Evolutionary conservation across 75 land plant genomes (phyloP).

Genomic region (Picea sitchensis): DNA sequence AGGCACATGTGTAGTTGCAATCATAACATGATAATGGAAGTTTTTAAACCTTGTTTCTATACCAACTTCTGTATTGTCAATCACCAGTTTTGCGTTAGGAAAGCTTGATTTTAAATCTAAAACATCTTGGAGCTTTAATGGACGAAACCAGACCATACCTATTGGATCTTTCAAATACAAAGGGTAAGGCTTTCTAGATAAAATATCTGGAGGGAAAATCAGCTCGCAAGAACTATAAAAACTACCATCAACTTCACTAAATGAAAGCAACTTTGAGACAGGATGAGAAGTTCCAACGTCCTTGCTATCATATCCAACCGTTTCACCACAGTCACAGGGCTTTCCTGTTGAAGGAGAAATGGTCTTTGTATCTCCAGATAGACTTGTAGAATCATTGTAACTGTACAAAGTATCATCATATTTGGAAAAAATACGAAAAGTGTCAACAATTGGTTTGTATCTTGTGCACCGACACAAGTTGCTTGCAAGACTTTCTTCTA

Average conservation of each 20-base stretch:
- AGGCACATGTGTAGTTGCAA: neutral
- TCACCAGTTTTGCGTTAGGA: constrained; percentile 74
- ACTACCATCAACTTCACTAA: constrained; percentile 49
- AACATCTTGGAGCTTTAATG: constrained; percentile 50
- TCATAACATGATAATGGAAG: constrained; percentile 59
- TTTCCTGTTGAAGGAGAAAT: too few relatives aligned
- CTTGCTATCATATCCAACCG: neutral
- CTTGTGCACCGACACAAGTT: too few relatives aligned
- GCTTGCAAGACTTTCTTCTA: too few relatives aligned
- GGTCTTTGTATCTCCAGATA: too few relatives aligned
- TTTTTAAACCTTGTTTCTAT: constrained; percentile 85
- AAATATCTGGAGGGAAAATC: constrained; percentile 86
- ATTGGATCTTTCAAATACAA: constrained; percentile 60
- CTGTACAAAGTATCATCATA: too few relatives aligned
- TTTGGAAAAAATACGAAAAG: too few relatives aligned
- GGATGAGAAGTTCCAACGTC: neutral
- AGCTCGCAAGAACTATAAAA: constrained; percentile 57
- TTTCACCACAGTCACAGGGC: too few relatives aligned
- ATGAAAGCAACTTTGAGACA: constrained; percentile 23
- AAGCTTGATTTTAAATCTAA: constrained; percentile 55
- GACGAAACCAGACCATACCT: constrained; percentile 79
- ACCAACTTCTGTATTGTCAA: constrained; percentile 88
- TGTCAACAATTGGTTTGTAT: too few relatives aligned
- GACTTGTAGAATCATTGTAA: too few relatives aligned
- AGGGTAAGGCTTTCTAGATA: constrained; percentile 36